Evolutionary conservation across 148 eudicot genomes (phyloP).

Genomic region (Persicaria tinctoria): DNA sequence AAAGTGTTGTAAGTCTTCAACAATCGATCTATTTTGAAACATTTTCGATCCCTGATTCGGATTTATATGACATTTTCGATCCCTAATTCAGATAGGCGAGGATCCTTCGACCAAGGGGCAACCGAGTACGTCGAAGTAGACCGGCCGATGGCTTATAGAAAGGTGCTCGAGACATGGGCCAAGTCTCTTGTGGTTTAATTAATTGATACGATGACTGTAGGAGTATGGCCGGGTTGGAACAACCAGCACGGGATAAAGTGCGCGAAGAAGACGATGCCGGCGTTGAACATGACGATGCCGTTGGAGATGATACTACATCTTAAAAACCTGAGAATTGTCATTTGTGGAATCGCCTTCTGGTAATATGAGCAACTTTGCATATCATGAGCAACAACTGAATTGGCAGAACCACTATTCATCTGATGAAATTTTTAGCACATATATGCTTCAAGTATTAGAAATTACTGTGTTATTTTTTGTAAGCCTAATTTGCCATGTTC

Average conservation of each 20-base stretch:
- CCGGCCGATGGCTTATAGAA: slow-evolving; percentile 47
- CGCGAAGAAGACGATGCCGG: slow-evolving; percentile 75
- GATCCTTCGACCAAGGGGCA: slow-evolving; percentile 74
- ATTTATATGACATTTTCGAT: slow-evolving; percentile 4
- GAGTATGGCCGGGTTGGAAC: slow-evolving; percentile 84
- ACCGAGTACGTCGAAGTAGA: slow-evolving; percentile 71
- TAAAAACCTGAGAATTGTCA: neutral
- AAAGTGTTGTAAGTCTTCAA: slow-evolving; percentile 34
- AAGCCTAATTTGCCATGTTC: too few species aligned
- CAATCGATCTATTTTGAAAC: neutral
- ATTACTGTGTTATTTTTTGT: neutral
- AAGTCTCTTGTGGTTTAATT: slow-evolving; percentile 13
- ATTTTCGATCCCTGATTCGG: neutral
- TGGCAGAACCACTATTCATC: neutral
- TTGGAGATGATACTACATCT: slow-evolving; percentile 14
- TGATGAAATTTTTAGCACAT: neutral
- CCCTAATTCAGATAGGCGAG: slow-evolving; percentile 34
- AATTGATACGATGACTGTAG: neutral
- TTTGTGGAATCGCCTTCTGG: neutral
- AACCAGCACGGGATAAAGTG: slow-evolving; percentile 86
- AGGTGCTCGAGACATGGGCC: slow-evolving; percentile 82
- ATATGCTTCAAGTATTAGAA: neutral
- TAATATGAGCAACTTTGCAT: neutral
- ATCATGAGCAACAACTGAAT: neutral
- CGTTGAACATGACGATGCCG: slow-evolving; percentile 50